phyloP scores from a whole-genome alignment of 2,329 filamentous ascomycete species.

The Phialophora macrospora region DNA sequence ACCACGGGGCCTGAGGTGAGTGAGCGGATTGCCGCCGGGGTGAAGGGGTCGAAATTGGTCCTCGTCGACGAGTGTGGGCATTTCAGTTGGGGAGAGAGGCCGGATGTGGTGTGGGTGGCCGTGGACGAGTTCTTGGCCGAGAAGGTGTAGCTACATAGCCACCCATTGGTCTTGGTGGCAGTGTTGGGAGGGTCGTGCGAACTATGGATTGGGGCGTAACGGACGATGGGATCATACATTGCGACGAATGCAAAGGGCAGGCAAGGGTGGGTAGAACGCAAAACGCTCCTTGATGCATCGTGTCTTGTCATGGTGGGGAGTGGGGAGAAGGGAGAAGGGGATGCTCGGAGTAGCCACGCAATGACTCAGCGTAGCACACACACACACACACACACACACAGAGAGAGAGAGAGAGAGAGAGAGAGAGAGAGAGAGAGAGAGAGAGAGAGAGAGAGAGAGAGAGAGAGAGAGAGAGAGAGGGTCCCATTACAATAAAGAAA shows the following conservation, averaged over 20 bases:
- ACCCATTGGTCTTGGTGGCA: background rate
- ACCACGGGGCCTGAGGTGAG: conserved; percentile 37
- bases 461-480: too few relatives aligned
- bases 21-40: conserved; percentile 31
- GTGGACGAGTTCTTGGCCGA: conserved; percentile 27
- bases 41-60: conserved; percentile 27
- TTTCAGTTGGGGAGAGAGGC: conserved; percentile 42
- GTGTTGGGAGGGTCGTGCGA: background rate
- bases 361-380: too few relatives aligned
- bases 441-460: too few relatives aligned
- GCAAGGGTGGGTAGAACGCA: background rate
- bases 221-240: background rate
- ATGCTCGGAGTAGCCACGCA: background rate
- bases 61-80: conserved; percentile 40
- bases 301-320: background rate
- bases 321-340: too few relatives aligned
- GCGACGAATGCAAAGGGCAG: background rate
- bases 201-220: background rate
- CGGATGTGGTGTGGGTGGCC: conserved; percentile 23
- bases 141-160: conserved; percentile 17
- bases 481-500: too few relatives aligned
- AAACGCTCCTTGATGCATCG: background rate
- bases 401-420: too few relatives aligned
- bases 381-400: too few relatives aligned
- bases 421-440: too few relatives aligned